Base-by-base conservation (phyloP, 2,329 filamentous ascomycete species). In the Sporothrix schenckii region DNA sequence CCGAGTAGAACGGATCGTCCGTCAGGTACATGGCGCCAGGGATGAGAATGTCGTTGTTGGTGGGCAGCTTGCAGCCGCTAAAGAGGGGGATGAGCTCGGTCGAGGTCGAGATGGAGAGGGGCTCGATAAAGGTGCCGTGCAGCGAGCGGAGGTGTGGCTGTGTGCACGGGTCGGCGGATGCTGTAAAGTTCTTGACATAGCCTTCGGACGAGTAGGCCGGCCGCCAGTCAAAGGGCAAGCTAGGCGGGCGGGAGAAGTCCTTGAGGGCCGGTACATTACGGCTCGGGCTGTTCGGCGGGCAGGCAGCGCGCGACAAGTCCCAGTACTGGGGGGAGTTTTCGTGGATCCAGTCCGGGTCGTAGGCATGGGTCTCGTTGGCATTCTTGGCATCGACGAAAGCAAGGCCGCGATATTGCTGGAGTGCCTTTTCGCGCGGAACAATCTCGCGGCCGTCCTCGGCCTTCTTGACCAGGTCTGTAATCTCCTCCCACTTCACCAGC, bases 11-110 rank as follows among this genome's bases (percentile, higher is more conserved):
- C 7, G 82, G 80, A 75, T 90, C 86, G 10, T 84, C 79, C 21
- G 83, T 83, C 72, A 88, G 85, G 75, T 91, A 91, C 84, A 87
- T 87, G 74, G 85, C 86, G 4, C 85, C 86, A 0, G 87, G 87
- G 73, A 89, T 86, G 11, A 89, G 79, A 53, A 89, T 87, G 74
- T 89, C 87, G 75, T 86, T 88, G 78, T 89, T 88, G 69, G 84
- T 80, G 53, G 83, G 83, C 72, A 87, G 80, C 77, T 89, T 89
- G 76, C 83, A 87, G 69, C 87, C 87, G 72, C 85, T 81, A 73
- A 89, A 89, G 2, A 89, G 79, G 0, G 87, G 87, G 14, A 88
- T 77, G 14, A 88, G 80, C 73, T 85, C 83, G 66, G 81, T 81
- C 21, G 82, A 83, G 27, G 82, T 83, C 16, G 82, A 78, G 69